Base-by-base conservation (phyloP, 1,284 basidiomycete genomes). In the Agroathelia rolfsii region DNA sequence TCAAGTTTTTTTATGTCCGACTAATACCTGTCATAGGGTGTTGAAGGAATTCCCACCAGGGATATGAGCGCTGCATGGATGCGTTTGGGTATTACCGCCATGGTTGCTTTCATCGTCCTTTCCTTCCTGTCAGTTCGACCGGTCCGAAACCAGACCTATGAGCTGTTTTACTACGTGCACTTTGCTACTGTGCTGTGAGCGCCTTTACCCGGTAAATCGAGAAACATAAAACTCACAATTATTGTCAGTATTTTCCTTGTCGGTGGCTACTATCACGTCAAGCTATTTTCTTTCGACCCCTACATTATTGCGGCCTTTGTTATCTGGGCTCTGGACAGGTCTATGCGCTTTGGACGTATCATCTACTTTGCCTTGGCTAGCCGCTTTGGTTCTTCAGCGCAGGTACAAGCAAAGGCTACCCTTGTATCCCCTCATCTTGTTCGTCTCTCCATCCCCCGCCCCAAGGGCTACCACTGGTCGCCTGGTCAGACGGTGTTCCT, bases 261-360 rank as follows among this genome's bases (percentile, higher is more conserved):
- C 17, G 57, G 49, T 8, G 51, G 51, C 2, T 69, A 62, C 38
- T 59, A 51, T 31, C 72, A 75, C 41, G 35, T 34, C 51, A 54
- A 30, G 25, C 49, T 46, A 6, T 10, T 4, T 16, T 19, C 10
- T 32, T 44, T 45, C 22, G 54, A 47, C 32, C 50, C 53, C 37
- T n/a, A n/a, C 41, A 45, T 71, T 17, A 72, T 70, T 69, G 72
- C 76, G 3, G 60, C 64, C 2, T 64, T 78, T 52, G 53, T 77
- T 42, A 49, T 81, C 21, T 84, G 78, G 78, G 75, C 58, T 0
- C 48, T 78, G 28, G 80, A 83, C 48, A 67, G 78, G 16, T 36
- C 67, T 23, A 43, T 76, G 34, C 69, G 76, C 9, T 14, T 64
- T 11, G 38, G 61, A 6, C 69, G 75, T 11, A 49, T 79, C 5